Base-by-base conservation (phyloP, 495 filamentous ascomycete species). In the Penicillium waksmanii region DNA sequence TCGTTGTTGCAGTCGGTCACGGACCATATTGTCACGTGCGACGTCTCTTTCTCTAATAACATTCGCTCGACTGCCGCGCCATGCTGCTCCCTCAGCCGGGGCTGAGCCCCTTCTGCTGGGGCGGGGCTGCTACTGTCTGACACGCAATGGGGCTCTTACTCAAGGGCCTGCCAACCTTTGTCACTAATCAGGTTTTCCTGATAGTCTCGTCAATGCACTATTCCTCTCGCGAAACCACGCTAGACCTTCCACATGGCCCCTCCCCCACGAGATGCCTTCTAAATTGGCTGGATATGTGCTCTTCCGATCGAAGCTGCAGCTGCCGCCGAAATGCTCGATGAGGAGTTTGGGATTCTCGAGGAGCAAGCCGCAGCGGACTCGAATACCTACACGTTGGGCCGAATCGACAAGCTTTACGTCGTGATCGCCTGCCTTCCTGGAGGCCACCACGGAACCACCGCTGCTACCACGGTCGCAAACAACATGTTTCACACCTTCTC, bases 241-340 rank as follows among this genome's bases (percentile, higher is more conserved):
- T 51, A 57, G 18, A 35, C 23, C 47, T 23, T 61, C 54, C 7
- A 53, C 48, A 57, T 57, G 48, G 42, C 49, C 49, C 11, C 17
- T 33, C 59, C 53, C 18, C 53, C 38, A 7, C 12, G 18, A 42
- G 59, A 61, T 25, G 21, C 53, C 4, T 61, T 61, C 34, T 53
- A 61, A 31, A 57, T 57, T 6, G 60, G 60, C 27, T 62, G 60
- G 55, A 51, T 57, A 1, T 57, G 55, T 33, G 55, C 55, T 2
- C 21, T 57, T 5, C 54, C 64, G 7, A 58, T 64, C 13, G 82
- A 85, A 61, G 53, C 63, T 5, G 67, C 76, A n/a, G 82, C 82
- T 1, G 81, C 77, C 2, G 47, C 42, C 25, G 66, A 66, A 17
- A 75, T 81, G 62, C 73, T 86, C 2, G 82, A 87, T 57, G 74